phyloP scores from a whole-genome alignment of 2,329 filamentous ascomycete genomes.

The Harringtonia lauricola region DNA sequence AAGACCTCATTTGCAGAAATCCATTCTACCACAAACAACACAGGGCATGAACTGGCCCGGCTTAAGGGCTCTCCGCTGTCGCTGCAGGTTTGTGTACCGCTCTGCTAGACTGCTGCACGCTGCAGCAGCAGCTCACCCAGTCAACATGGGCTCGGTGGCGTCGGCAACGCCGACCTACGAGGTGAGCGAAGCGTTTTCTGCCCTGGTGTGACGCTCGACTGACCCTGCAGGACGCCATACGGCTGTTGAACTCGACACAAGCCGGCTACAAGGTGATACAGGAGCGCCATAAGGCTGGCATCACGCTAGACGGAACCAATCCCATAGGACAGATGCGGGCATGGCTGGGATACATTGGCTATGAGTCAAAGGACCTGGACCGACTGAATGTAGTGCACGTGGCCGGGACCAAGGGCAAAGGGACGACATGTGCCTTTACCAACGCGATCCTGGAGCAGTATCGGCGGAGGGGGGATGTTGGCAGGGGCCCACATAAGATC shows the following conservation, averaged over 20 bases:
- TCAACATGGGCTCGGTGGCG: neutral
- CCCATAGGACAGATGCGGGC: slow-evolving; percentile 69
- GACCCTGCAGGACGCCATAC: slow-evolving; percentile 62
- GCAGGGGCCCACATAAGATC: slow-evolving; percentile 30
- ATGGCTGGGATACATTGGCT: slow-evolving; percentile 69
- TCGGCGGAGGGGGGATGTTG: slow-evolving; percentile 13
- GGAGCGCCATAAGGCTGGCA: slow-evolving; percentile 63
- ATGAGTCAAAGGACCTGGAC: slow-evolving; percentile 45
- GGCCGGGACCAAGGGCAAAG: slow-evolving; percentile 69
- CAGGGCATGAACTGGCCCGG: slow-evolving; percentile 1
- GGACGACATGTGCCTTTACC: slow-evolving; percentile 59
- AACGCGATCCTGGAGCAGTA: slow-evolving; percentile 49
- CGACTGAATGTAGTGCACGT: slow-evolving; percentile 59
- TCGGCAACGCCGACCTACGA: neutral
- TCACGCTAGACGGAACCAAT: slow-evolving; percentile 45
- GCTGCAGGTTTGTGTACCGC: neutral
- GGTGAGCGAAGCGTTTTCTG: neutral
- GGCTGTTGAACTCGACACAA: slow-evolving; percentile 80
- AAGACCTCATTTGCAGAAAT: no score
- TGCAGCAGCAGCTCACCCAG: neutral
- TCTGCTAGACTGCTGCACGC: neutral
- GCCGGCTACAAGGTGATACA: slow-evolving; percentile 76
- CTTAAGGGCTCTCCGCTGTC: slow-evolving; percentile 3
- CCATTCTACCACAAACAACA: no score
- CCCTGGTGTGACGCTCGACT: neutral